Percentiles rank a stretch among this genome's conserved stretches.
Conservation (phyloP, 805 yeast genomes). For the Sungouiozyma ichnusensis region DNA sequence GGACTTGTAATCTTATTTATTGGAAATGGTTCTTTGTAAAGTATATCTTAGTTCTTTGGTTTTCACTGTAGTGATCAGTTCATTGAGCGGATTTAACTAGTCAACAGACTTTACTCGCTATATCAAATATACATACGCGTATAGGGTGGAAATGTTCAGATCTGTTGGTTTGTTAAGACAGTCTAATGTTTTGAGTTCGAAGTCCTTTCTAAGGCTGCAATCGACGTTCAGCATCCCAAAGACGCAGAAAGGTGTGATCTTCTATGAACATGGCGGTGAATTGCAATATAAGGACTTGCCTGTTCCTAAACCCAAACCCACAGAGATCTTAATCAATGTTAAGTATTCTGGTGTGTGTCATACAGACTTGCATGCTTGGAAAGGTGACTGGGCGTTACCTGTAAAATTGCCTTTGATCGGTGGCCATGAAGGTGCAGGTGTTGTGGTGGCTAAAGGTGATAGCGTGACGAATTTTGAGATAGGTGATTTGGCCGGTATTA, state of each 20-base stretch:
- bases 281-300: slow-evolving; percentile 42
- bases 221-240: slow-evolving; percentile 31
- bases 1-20: neutral
- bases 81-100: too few species aligned
- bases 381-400: slow-evolving; percentile 55
- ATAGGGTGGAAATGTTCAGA: too few species aligned
- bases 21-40: too few species aligned
- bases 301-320: slow-evolving; percentile 47
- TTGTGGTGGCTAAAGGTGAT: slow-evolving; percentile 49
- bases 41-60: too few species aligned
- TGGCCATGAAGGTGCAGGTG: slow-evolving; percentile 63
- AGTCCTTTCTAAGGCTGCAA: slow-evolving; percentile 14
- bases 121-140: too few species aligned
- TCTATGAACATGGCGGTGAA: slow-evolving; percentile 40
- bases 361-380: slow-evolving; percentile 59
- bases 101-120: too few species aligned
- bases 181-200: slow-evolving; percentile 1
- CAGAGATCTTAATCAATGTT: slow-evolving; percentile 46
- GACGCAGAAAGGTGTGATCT: slow-evolving; percentile 43
- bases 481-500: slow-evolving; percentile 54
- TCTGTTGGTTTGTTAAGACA: neutral
- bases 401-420: slow-evolving; percentile 52
- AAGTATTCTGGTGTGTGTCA: slow-evolving; percentile 60
- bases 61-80: too few species aligned
- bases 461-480: slow-evolving; percentile 45